Conservation (phyloP, 2,329 filamentous ascomycete species). For the Bipolaris bicolor region DNA sequence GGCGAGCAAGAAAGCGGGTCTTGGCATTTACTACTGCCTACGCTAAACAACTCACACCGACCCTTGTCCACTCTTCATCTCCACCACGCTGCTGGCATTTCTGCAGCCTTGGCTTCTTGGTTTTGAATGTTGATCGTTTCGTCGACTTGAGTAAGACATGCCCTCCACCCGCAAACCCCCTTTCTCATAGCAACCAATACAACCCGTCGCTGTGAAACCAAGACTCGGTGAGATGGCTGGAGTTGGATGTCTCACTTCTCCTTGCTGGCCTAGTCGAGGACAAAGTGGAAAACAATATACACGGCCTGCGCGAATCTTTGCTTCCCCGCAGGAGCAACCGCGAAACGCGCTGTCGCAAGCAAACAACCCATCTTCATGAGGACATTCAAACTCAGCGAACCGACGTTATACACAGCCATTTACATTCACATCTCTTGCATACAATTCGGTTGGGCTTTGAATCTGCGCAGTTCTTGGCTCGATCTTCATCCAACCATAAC, state of each 20-base stretch:
- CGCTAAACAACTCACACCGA: slow-evolving; percentile 29
- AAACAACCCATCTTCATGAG: slow-evolving; percentile 14
- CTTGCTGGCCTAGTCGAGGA: slow-evolving; percentile 16
- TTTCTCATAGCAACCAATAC: slow-evolving; percentile 20
- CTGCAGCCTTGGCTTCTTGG: slow-evolving; percentile 11
- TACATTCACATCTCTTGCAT: slow-evolving; percentile 11
- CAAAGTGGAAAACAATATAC: slow-evolving; percentile 10
- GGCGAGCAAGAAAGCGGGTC: slow-evolving; percentile 7
- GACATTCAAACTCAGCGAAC: slow-evolving; percentile 7
- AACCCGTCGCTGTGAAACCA: slow-evolving; percentile 16
- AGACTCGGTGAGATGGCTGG: slow-evolving; percentile 30
- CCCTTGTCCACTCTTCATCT: slow-evolving; percentile 19
- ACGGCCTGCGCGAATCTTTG: slow-evolving; percentile 8
- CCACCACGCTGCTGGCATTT: slow-evolving; percentile 21
- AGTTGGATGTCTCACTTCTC: slow-evolving; percentile 15
- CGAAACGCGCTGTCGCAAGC: slow-evolving; percentile 14
- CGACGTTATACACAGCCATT: background rate
- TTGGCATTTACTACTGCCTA: slow-evolving; percentile 11
- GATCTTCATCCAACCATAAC: slow-evolving; percentile 1
- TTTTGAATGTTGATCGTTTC: slow-evolving; percentile 30
- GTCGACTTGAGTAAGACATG: slow-evolving; percentile 32
- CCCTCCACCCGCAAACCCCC: slow-evolving; percentile 22
- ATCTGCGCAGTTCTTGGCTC: background rate
- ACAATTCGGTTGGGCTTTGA: background rate
- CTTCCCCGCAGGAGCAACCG: background rate